phyloP scores from a whole-genome alignment of 2,329 filamentous ascomycete genomes.

The Fusarium abutilonis region DNA sequence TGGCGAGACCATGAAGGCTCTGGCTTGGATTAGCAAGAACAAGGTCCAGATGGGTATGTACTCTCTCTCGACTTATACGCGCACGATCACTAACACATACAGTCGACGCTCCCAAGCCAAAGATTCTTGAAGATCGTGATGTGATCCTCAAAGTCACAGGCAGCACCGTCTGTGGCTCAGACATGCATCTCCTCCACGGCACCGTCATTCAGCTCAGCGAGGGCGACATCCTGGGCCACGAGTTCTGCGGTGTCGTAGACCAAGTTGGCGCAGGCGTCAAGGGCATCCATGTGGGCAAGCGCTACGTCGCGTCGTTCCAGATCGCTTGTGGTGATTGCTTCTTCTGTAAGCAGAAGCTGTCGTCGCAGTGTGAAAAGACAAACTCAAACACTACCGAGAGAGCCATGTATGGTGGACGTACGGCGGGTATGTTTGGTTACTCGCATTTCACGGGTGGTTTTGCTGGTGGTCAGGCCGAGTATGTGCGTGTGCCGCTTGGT shows the following conservation, averaged over 20 bases:
- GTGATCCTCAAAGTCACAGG: constrained; percentile 82
- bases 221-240: constrained; percentile 74
- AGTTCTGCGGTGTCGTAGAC: constrained; percentile 67
- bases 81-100: neutral
- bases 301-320: constrained; percentile 88
- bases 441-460: constrained; percentile 87
- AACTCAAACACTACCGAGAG: constrained; percentile 77
- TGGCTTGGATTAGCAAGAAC: constrained; percentile 86
- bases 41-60: constrained; percentile 71
- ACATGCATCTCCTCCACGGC: constrained; percentile 67
- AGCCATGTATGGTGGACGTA: constrained; percentile 81
- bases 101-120: constrained; percentile 75
- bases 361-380: constrained; percentile 82
- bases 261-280: constrained; percentile 64
- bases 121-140: constrained; percentile 76
- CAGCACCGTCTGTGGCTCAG: constrained; percentile 67
- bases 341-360: constrained; percentile 81
- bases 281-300: constrained; percentile 66
- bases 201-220: constrained; percentile 67
- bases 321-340: constrained; percentile 79
- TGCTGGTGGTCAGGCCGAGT: constrained; percentile 88
- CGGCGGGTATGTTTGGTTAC: constrained; percentile 78
- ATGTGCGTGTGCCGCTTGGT: constrained; percentile 81
- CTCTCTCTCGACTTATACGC: neutral
- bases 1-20: constrained; percentile 77